These are phyloP conservation scores for Penicillium bovifimosum DNA, from an alignment of 495 filamentous ascomycete genomes.

Conservation along the genomic window DNA sequence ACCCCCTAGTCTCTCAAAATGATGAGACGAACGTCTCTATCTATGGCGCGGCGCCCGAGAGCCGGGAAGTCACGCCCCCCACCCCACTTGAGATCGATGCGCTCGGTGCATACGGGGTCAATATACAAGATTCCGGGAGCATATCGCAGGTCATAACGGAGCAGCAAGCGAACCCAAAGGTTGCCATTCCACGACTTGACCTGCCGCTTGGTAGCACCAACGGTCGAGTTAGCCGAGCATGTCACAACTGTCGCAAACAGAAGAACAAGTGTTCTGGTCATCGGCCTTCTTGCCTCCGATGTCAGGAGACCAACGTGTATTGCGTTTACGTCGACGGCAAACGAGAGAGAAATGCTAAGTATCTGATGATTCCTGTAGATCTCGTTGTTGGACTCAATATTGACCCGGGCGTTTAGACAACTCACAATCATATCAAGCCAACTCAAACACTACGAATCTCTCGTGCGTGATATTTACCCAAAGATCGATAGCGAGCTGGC, in stretches of 20 bases:
- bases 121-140: not conserved
- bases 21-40: not conserved
- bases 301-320: not conserved
- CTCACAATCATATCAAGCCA: conserved; percentile 5
- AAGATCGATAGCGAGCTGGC: conserved; percentile 24
- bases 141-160: not conserved
- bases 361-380: not conserved
- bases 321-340: conserved; percentile 2
- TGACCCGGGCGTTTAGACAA: conserved; percentile 26
- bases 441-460: conserved; percentile 17
- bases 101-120: not conserved
- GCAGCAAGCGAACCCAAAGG: not conserved
- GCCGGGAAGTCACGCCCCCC: not conserved
- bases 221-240: conserved; percentile 3
- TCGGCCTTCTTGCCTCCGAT: not conserved
- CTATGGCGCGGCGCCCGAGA: not conserved
- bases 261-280: conserved; percentile 6
- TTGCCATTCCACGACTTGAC: conserved; percentile 3
- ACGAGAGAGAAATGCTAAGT: conserved; percentile 2
- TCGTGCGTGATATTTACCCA: conserved; percentile 29
- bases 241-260: conserved; percentile 1
- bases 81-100: not conserved
- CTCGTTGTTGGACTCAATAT: not conserved
- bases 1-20: not conserved
- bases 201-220: not conserved